phyloP scores from a whole-genome alignment of 2,329 filamentous ascomycete genomes.

The Xylaria hypoxylon region DNA sequence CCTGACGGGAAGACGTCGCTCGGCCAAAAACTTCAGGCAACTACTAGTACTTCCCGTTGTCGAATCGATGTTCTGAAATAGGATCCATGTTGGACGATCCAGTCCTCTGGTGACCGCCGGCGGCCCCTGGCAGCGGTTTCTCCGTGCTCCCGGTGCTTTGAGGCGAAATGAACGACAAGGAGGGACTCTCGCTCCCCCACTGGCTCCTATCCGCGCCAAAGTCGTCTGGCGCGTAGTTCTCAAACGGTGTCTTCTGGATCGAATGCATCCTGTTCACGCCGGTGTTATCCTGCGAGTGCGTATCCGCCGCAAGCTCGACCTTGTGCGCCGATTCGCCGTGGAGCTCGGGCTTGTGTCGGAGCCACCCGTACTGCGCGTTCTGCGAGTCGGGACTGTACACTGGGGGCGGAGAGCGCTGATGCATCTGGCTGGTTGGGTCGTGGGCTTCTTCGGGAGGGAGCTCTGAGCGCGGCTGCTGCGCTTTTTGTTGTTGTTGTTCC shows the following conservation, averaged over 20 bases:
- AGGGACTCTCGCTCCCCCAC: conserved; percentile 14
- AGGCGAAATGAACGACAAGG: conserved; percentile 27
- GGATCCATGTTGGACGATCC: conserved; percentile 29
- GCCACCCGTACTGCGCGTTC: conserved; percentile 34
- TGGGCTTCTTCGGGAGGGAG: conserved; percentile 26
- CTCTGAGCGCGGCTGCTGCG: conserved; percentile 26
- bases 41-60: conserved; percentile 4
- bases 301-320: conserved; percentile 37
- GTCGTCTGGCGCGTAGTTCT: conserved; percentile 28
- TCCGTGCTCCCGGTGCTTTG: conserved; percentile 34
- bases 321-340: conserved; percentile 39
- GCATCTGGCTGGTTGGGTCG: conserved; percentile 14
- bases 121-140: conserved; percentile 1
- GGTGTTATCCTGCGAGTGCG: not conserved
- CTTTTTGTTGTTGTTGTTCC: conserved; percentile 17
- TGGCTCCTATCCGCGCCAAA: conserved; percentile 18
- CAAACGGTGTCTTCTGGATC: conserved; percentile 28
- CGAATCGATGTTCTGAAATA: conserved; percentile 26
- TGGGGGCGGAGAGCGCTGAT: conserved; percentile 36
- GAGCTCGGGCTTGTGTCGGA: conserved; percentile 40
- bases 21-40: not conserved
- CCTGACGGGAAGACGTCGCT: not conserved
- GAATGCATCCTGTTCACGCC: conserved; percentile 26
- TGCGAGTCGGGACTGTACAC: conserved; percentile 32
- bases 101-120: conserved; percentile 23